phyloP scores from a whole-genome alignment of 2,329 filamentous ascomycete species.

The Fusarium cicatricum region DNA sequence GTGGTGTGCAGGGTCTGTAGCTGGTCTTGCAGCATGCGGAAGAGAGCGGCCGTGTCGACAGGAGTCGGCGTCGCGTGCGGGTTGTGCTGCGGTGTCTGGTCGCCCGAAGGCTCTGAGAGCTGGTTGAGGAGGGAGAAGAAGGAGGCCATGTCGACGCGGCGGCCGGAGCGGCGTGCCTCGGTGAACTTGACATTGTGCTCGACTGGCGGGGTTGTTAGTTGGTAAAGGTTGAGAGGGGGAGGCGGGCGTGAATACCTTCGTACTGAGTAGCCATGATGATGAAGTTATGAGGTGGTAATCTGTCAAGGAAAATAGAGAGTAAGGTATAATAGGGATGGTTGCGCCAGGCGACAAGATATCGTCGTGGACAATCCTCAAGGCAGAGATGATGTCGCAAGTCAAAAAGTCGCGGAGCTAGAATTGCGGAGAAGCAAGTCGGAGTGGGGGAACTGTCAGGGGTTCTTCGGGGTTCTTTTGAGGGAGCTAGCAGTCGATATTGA shows the following conservation, averaged over 20 bases:
- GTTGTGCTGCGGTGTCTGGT: constrained; percentile 55
- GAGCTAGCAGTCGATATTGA: no score
- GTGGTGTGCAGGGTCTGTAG: constrained; percentile 59
- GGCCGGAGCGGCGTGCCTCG: constrained; percentile 51
- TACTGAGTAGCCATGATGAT: constrained; percentile 63
- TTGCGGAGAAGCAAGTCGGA: constrained; percentile 8
- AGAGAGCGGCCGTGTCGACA: constrained; percentile 64
- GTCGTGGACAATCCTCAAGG: constrained; percentile 28
- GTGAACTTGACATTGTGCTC: constrained; percentile 68
- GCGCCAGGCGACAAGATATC: constrained; percentile 8
- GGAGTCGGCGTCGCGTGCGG: constrained; percentile 67
- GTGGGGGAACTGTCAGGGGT: constrained; percentile 5
- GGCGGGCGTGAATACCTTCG: constrained; percentile 53
- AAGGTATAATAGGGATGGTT: no score
- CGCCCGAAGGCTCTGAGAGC: constrained; percentile 52
- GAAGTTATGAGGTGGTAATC: neutral
- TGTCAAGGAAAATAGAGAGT: no score
- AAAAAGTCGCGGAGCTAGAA: neutral
- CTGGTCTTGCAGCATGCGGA: constrained; percentile 67
- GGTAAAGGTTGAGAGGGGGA: constrained; percentile 16
- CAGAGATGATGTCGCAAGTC: constrained; percentile 36
- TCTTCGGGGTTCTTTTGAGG: no score
- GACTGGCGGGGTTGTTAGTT: constrained; percentile 52
- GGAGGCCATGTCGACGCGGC: constrained; percentile 70
- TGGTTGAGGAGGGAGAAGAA: constrained; percentile 67